phyloP scores from a whole-genome alignment of 1,284 basidiomycete species.

The Veloboletus limbatus region DNA sequence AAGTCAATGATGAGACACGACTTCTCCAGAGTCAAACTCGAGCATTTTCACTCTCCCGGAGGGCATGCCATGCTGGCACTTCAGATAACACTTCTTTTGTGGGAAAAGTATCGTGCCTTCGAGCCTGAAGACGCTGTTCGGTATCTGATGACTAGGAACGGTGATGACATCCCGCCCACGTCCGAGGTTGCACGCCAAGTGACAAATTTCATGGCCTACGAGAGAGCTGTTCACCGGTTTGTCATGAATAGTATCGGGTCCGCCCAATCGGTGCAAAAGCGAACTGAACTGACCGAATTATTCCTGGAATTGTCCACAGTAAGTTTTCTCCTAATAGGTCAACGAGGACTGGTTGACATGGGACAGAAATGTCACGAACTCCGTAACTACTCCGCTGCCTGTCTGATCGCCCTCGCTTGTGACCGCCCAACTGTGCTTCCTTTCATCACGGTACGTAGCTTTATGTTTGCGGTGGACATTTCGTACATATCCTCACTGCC shows the following conservation, averaged over 20 bases:
- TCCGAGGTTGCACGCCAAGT: constrained; percentile 29
- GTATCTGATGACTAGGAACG: constrained; percentile 34
- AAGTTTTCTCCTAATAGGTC: constrained; percentile 9
- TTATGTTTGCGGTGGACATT: background rate
- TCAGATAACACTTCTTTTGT: constrained; percentile 42
- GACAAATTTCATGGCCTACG: constrained; percentile 36
- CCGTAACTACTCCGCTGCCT: constrained; percentile 44
- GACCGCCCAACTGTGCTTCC: constrained; percentile 35
- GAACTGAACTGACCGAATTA: constrained; percentile 35
- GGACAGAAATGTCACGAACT: constrained; percentile 42
- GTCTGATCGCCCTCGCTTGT: constrained; percentile 38
- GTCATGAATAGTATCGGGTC: constrained; percentile 39
- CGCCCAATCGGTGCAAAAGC: constrained; percentile 19
- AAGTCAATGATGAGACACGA: constrained; percentile 28
- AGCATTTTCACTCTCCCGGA: constrained; percentile 32
- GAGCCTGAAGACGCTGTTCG: constrained; percentile 43
- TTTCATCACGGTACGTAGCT: constrained; percentile 24
- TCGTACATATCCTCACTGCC: background rate
- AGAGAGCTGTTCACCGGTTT: constrained; percentile 39
- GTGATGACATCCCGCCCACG: constrained; percentile 18
- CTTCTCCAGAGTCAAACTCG: constrained; percentile 26
- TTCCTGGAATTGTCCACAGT: constrained; percentile 45
- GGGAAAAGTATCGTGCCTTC: constrained; percentile 36
- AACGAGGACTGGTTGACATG: constrained; percentile 3
- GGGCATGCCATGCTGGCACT: constrained; percentile 42